phyloP scores from a whole-genome alignment of 2,329 filamentous ascomycete species.

The Bertia moriformis region DNA sequence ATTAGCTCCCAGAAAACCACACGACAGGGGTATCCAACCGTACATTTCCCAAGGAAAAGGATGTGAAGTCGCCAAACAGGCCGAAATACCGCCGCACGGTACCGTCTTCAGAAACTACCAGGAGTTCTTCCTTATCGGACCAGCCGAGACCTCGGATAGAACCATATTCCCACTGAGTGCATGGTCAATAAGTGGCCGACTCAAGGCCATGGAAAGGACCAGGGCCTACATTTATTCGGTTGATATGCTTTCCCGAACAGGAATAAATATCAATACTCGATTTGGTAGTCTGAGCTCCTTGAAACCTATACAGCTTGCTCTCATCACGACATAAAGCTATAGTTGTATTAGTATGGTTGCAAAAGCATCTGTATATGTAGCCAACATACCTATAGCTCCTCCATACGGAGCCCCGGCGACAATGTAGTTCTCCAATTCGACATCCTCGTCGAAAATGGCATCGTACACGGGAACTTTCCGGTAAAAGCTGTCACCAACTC shows the following conservation, averaged over 20 bases:
- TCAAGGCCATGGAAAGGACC: neutral
- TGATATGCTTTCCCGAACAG: slow-evolving; percentile 76
- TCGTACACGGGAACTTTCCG: slow-evolving; percentile 89
- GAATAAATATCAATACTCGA: slow-evolving; percentile 89
- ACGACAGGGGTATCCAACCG: neutral
- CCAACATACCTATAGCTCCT: slow-evolving; percentile 74
- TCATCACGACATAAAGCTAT: slow-evolving; percentile 80
- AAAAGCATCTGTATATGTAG: neutral
- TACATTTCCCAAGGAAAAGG: slow-evolving; percentile 63
- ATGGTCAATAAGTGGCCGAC: neutral
- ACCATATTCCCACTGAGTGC: slow-evolving; percentile 65
- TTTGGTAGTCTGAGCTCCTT: slow-evolving; percentile 51
- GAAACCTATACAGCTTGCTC: slow-evolving; percentile 66
- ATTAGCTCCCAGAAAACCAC: neutral
- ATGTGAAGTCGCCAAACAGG: slow-evolving; percentile 85
- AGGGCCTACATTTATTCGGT: slow-evolving; percentile 43
- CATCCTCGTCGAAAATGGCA: slow-evolving; percentile 77
- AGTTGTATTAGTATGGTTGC: slow-evolving; percentile 1
- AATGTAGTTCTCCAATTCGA: slow-evolving; percentile 89
- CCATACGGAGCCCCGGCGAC: slow-evolving; percentile 84
- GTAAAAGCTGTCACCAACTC: slow-evolving; percentile 84
- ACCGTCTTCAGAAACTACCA: slow-evolving; percentile 79
- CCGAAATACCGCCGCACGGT: slow-evolving; percentile 73
- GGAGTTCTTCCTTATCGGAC: slow-evolving; percentile 86
- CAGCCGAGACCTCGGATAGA: slow-evolving; percentile 79